phyloP scores from a whole-genome alignment of 2,329 filamentous ascomycete genomes.

The Fonsecaea erecta region DNA sequence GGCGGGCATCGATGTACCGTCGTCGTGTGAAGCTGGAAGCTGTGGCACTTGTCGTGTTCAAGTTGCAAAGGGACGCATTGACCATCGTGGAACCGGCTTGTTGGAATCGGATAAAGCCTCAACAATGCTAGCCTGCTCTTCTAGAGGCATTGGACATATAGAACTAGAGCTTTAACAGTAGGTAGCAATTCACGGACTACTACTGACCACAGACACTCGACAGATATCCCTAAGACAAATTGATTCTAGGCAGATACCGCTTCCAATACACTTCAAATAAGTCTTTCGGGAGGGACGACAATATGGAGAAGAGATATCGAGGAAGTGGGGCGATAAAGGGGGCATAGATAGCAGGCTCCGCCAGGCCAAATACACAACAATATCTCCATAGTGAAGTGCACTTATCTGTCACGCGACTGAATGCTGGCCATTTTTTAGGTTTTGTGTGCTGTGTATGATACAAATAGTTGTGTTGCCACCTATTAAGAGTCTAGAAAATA shows the following conservation, averaged over 20 bases:
- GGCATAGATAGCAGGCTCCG: neutral
- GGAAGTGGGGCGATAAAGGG: neutral
- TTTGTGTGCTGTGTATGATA: neutral
- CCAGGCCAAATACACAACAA: neutral
- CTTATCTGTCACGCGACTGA: neutral
- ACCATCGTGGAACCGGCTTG: slow-evolving; percentile 12
- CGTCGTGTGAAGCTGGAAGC: slow-evolving; percentile 12
- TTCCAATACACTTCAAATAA: neutral
- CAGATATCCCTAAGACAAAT: neutral
- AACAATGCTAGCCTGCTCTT: slow-evolving; percentile 13
- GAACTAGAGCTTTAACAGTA: slow-evolving; percentile 11
- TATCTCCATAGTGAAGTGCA: neutral
- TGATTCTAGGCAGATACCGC: neutral
- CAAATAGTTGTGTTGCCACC: neutral
- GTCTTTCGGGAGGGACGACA: neutral
- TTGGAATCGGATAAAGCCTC: slow-evolving; percentile 13
- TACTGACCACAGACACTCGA: neutral
- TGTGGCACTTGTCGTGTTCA: slow-evolving; percentile 13
- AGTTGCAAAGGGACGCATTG: slow-evolving; percentile 12
- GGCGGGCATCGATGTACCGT: slow-evolving; percentile 12
- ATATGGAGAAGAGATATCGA: neutral
- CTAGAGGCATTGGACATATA: slow-evolving; percentile 13
- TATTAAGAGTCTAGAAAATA: neutral
- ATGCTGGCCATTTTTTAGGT: neutral
- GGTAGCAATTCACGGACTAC: neutral